Conservation (phyloP, 495 filamentous ascomycete species). For the Amorphotheca resinae region DNA sequence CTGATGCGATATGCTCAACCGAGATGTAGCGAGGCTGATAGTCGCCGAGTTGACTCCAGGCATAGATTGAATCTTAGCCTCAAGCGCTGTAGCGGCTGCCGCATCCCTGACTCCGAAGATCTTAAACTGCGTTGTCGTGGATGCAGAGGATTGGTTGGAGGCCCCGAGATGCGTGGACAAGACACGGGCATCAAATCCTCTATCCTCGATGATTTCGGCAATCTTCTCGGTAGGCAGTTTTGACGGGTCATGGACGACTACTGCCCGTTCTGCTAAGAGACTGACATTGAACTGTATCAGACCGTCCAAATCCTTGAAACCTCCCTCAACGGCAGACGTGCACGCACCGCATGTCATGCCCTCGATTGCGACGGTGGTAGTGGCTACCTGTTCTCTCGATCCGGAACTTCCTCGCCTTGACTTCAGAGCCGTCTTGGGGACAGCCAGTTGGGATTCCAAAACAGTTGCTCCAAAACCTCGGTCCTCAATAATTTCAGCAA, state of each 20-base stretch:
- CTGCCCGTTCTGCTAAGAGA: constrained; percentile 80
- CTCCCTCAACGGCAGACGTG: constrained; percentile 77
- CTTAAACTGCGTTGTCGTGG: constrained; percentile 57
- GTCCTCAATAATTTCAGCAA: constrained; percentile 77
- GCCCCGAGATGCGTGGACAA: constrained; percentile 43
- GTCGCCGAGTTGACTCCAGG: constrained; percentile 61
- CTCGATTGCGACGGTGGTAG: constrained; percentile 79
- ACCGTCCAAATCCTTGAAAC: constrained; percentile 61
- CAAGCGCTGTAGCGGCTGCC: constrained; percentile 54
- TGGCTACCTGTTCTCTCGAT: constrained; percentile 29
- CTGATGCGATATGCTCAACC: constrained; percentile 56
- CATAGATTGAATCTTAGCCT: constrained; percentile 49
- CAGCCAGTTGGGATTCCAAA: constrained; percentile 37
- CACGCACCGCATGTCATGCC: constrained; percentile 98
- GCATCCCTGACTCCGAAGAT: constrained; percentile 69
- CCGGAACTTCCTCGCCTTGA: constrained; percentile 9
- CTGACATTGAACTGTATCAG: constrained; percentile 86
- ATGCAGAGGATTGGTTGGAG: constrained; percentile 31
- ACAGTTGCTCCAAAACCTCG: constrained; percentile 81
- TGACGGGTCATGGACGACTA: constrained; percentile 66
- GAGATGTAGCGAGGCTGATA: constrained; percentile 56
- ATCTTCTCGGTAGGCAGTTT: constrained; percentile 60
- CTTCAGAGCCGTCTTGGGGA: constrained; percentile 25
- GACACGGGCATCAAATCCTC: constrained; percentile 83
- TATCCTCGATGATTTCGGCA: constrained; percentile 79